Percentiles rank a stretch among this genome's conserved stretches.
Evolutionary conservation across 352 stramenopile species (phyloP).

Genomic region (Globisporangium nodosum): DNA sequence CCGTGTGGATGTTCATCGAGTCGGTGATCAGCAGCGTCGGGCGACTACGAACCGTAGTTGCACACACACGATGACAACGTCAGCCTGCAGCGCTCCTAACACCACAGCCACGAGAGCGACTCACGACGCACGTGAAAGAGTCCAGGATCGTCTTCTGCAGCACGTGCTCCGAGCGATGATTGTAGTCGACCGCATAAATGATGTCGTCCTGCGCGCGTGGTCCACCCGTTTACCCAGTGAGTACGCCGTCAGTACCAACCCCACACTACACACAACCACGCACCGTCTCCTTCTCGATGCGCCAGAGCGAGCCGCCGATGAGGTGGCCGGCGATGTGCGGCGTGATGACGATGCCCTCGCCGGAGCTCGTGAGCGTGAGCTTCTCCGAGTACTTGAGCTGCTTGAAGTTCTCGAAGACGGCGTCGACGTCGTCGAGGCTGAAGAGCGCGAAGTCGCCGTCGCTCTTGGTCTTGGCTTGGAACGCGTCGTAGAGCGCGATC

Average conservation of each 20-base stretch:
- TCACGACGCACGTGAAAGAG: slow-evolving; percentile 73
- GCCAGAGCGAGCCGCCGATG: slow-evolving; percentile 93
- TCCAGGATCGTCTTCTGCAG: slow-evolving; percentile 93
- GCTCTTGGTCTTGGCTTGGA: slow-evolving; percentile 89
- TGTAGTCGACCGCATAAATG: slow-evolving; percentile 89
- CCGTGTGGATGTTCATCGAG: slow-evolving; percentile 83
- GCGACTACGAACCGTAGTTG: slow-evolving; percentile 26
- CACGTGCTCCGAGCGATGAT: slow-evolving; percentile 93
- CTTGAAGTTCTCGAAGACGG: slow-evolving; percentile 89
- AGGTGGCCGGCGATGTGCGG: slow-evolving; percentile 92
- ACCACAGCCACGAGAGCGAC: not conserved
- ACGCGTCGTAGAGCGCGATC: slow-evolving; percentile 95
- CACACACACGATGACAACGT: not conserved
- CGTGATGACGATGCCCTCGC: slow-evolving; percentile 90
- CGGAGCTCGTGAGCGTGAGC: slow-evolving; percentile 78
- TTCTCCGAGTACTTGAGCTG: slow-evolving; percentile 96
- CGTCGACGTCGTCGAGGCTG: slow-evolving; percentile 92
- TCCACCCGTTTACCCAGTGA: not conserved
- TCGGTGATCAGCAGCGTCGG: slow-evolving; percentile 85
- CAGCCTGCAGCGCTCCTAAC: not conserved
- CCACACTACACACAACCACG: not conserved
- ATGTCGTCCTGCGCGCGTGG: slow-evolving; percentile 82
- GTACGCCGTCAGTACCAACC: not conserved
- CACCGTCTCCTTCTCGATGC: slow-evolving; percentile 93
- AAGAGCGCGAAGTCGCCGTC: slow-evolving; percentile 90